These are phyloP conservation scores for Penicillium sp. DNA, from an alignment of 2,329 filamentous ascomycete genomes.

Conservation along the genomic window DNA sequence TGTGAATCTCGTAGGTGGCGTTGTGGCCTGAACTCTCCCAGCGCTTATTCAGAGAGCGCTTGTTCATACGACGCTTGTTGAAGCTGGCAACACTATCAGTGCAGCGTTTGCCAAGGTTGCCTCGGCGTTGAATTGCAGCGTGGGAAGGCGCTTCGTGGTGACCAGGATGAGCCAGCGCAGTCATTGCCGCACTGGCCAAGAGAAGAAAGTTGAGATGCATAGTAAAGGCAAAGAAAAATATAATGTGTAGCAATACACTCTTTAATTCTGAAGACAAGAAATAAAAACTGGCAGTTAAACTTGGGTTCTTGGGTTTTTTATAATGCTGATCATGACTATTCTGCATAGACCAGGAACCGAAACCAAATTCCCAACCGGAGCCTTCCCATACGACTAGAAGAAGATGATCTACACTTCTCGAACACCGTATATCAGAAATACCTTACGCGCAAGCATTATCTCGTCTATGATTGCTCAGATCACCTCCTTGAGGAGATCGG, in stretches of 20 bases:
- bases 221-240: not conserved
- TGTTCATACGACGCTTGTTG: not conserved
- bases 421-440: not conserved
- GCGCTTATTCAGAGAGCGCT: not conserved
- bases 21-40: not conserved
- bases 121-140: not conserved
- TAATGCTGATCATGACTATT: not conserved
- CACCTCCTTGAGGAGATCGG: not conserved
- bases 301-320: not conserved
- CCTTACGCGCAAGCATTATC: not conserved
- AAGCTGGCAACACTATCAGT: not conserved
- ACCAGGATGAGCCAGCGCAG: not conserved
- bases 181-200: not conserved
- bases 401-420: not conserved
- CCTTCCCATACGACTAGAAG: not conserved
- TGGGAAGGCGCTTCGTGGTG: not conserved
- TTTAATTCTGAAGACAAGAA: not conserved
- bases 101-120: not conserved
- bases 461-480: not conserved
- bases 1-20: not conserved
- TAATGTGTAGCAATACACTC: not conserved
- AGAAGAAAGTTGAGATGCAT: conserved; percentile 1
- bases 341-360: not conserved
- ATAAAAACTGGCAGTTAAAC: not conserved
- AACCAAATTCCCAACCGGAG: not conserved